These are phyloP conservation scores for Kwoniella bestiolae DNA, from an alignment of 768 basidiomycete species.

Conservation along the genomic window DNA sequence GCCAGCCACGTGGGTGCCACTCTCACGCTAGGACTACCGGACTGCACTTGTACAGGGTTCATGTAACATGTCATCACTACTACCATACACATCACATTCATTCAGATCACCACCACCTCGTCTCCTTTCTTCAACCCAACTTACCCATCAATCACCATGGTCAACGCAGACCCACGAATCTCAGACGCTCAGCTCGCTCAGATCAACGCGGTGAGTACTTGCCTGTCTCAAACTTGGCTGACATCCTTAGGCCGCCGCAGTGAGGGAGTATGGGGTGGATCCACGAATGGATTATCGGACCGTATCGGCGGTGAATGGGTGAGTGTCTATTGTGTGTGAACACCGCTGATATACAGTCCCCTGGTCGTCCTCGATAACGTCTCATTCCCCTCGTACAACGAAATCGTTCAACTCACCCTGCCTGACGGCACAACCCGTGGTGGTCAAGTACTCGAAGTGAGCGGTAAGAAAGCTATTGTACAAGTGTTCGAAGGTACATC, in stretches of 20 bases:
- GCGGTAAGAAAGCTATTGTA: constrained; percentile 98
- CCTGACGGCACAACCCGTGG: constrained; percentile 94
- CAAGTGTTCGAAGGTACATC: constrained; percentile 95
- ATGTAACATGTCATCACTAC: background rate
- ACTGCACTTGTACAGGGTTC: background rate
- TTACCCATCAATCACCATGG: constrained; percentile 9
- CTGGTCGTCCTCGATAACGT: constrained; percentile 97
- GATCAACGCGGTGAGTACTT: constrained; percentile 52
- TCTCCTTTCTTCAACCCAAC: constrained; percentile 15
- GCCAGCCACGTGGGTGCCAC: background rate
- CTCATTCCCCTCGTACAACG: constrained; percentile 99
- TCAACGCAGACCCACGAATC: constrained; percentile 37
- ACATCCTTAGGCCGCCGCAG: constrained; percentile 42
- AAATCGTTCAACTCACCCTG: constrained; percentile 92
- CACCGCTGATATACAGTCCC: constrained; percentile 64
- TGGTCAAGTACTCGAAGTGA: constrained; percentile 96
- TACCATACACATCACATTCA: background rate
- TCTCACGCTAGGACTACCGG: background rate
- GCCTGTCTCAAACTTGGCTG: background rate
- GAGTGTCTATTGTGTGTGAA: constrained; percentile 51
- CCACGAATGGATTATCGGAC: constrained; percentile 73
- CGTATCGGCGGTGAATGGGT: constrained; percentile 99
- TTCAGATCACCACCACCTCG: background rate
- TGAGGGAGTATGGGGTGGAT: constrained; percentile 45
- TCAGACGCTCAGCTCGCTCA: constrained; percentile 50